These are phyloP conservation scores for Breynia disticha DNA, from an alignment of 441 rosid species.

Conservation along the genomic window DNA sequence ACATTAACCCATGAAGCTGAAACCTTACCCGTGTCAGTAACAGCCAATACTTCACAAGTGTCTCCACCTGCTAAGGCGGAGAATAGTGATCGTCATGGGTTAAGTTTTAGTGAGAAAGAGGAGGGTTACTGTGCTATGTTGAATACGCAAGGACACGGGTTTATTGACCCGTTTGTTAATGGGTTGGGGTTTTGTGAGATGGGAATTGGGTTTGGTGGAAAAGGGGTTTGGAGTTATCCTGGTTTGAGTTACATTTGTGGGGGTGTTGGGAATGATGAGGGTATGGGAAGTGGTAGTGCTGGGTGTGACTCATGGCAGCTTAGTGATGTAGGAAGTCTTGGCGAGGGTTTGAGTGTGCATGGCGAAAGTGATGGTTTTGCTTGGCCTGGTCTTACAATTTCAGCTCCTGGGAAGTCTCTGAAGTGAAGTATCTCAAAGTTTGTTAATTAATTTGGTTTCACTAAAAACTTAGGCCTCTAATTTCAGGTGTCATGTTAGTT, in stretches of 20 bases:
- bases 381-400: conserved; percentile 45
- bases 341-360: conserved; percentile 8
- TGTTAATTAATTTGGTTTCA: no score
- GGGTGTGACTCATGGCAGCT: conserved; percentile 38
- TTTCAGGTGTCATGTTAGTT: not conserved
- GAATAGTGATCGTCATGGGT: conserved; percentile 8
- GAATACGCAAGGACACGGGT: conserved; percentile 22
- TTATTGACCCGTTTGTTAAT: conserved; percentile 26
- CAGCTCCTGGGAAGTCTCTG: conserved; percentile 30
- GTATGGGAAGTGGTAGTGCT: conserved; percentile 1
- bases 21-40: no score
- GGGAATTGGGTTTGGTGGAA: conserved; percentile 27
- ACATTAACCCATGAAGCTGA: not conserved
- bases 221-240: conserved; percentile 1
- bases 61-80: not conserved
- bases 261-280: conserved; percentile 5
- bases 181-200: conserved; percentile 31
- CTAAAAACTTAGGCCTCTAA: not conserved
- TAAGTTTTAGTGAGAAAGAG: conserved; percentile 25
- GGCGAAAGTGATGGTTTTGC: conserved; percentile 27
- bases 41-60: not conserved
- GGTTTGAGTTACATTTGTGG: conserved; percentile 18
- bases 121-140: conserved; percentile 29
- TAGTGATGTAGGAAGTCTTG: conserved; percentile 23
- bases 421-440: conserved; percentile 16